phyloP scores from a whole-genome alignment of 768 basidiomycete genomes.

The Tephrocybe sp. region DNA sequence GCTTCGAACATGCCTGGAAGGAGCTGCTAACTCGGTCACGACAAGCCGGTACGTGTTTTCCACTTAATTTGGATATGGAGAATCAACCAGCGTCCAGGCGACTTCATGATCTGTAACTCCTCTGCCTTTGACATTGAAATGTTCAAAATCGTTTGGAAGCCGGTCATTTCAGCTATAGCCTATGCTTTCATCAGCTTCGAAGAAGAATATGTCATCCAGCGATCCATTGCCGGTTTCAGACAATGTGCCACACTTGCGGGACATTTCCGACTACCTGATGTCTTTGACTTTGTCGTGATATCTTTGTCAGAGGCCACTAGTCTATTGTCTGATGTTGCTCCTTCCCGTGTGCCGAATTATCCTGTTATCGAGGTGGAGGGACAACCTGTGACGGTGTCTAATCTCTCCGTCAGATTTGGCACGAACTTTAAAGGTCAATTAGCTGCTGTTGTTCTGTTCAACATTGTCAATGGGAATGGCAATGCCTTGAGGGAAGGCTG shows the following conservation, averaged over 20 bases:
- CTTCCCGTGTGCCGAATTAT: conserved; percentile 74
- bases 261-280: conserved; percentile 86
- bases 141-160: conserved; percentile 93
- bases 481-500: conserved; percentile 93
- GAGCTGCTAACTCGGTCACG: conserved; percentile 82
- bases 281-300: conserved; percentile 94
- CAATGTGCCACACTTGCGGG: conserved; percentile 94
- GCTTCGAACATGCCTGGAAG: conserved; percentile 99
- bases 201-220: conserved; percentile 95
- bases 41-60: conserved; percentile 60
- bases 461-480: conserved; percentile 95
- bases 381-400: conserved; percentile 86
- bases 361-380: conserved; percentile 89
- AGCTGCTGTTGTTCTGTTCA: conserved; percentile 95
- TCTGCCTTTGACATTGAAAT: conserved; percentile 84
- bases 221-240: conserved; percentile 92
- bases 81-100: conserved; percentile 36
- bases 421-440: conserved; percentile 94
- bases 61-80: background rate
- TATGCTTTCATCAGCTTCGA: conserved; percentile 96
- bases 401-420: conserved; percentile 90
- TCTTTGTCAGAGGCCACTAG: conserved; percentile 92
- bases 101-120: conserved; percentile 77
- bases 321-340: conserved; percentile 71
- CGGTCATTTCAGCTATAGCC: conserved; percentile 90